These are phyloP conservation scores for Colletotrichum liaoningense DNA, from an alignment of 2,329 filamentous ascomycete species.

Conservation along the genomic window DNA sequence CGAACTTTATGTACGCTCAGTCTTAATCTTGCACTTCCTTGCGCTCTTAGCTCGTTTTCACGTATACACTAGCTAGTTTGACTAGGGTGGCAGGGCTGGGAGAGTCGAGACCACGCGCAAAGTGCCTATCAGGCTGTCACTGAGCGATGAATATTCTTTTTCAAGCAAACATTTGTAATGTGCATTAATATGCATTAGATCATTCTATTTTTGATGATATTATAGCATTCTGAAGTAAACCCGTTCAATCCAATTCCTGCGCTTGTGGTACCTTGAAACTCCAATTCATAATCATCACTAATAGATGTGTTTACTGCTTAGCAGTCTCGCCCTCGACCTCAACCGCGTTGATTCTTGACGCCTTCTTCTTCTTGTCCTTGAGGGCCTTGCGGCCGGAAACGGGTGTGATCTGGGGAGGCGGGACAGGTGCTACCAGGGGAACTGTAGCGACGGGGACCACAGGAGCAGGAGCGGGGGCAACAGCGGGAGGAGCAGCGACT, in stretches of 20 bases:
- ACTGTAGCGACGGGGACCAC: slow-evolving; percentile 9
- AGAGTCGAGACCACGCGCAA: not conserved
- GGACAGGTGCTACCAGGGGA: not conserved
- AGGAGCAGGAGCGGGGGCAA: not conserved
- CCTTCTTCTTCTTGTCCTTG: slow-evolving; percentile 23
- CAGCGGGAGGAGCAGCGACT: not conserved
- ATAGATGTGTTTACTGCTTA: not conserved
- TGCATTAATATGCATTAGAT: not conserved
- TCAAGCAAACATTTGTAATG: not conserved
- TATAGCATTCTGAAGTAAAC: not conserved
- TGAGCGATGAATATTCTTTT: not conserved
- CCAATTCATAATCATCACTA: slow-evolving; percentile 9
- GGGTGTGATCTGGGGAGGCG: slow-evolving; percentile 21
- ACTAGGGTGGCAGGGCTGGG: not conserved
- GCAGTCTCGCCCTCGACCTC: not conserved
- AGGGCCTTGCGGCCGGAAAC: slow-evolving; percentile 8
- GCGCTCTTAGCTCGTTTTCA: not conserved
- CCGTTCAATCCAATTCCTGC: not conserved
- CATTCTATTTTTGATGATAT: slow-evolving; percentile 18
- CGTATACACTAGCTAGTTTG: not conserved
- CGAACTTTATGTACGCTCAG: not conserved
- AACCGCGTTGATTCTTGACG: not conserved
- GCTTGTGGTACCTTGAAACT: slow-evolving; percentile 19
- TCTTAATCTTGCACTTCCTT: not conserved
- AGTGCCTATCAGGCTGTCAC: not conserved